Base-by-base conservation (phyloP, 202 grass and related monocot species). In the Eragrostis tef region DNA sequence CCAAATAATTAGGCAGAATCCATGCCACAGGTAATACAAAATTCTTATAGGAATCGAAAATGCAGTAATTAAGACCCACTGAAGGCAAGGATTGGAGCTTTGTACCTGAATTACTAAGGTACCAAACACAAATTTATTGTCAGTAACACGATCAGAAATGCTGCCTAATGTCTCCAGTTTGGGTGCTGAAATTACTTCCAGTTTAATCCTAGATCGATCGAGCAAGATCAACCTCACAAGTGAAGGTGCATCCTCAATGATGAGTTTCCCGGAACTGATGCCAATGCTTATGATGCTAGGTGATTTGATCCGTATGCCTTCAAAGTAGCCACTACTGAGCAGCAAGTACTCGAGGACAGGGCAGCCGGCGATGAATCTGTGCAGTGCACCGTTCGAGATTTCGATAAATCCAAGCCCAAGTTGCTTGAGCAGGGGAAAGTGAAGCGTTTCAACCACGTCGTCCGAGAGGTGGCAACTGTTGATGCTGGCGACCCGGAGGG, bases 301-400 rank as follows among this genome's bases (percentile, higher is more conserved):
- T 0, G 63, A 81, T 16, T 81, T 85, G 75, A 83, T 83, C 64
- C 47, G 1, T 31, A 74, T 0, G 71, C 34, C 34, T 39, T 39
- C 5, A 39, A 13, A 56, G 14, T 1, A 26, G n/a, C 47, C 46
- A n/a, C 2, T 0, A 2, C 20, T n/a, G 31, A 90, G 71, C 48
- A 67, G 67, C 60, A 90, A 78, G 57, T 59, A 60, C 43, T 90
- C 48, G 11, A 90, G 60, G 54, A 62, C 17, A 21, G 62, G 51
- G 71, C 79, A 90, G 21, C n/a, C 39, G 4, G 15, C 44, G 17
- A 90, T 45, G 47, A 49, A 13, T 9, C 47, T 49, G 12, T 14
- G 12, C 47, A 49, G 2, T 52, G 74, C 58, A n/a, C 5, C 11
- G 42, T 67, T n/a, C 0, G 74, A 86, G 25, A 86, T 48, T 22